Base-by-base conservation (phyloP, 306 rosid species). In the Cucurbita pepo region DNA sequence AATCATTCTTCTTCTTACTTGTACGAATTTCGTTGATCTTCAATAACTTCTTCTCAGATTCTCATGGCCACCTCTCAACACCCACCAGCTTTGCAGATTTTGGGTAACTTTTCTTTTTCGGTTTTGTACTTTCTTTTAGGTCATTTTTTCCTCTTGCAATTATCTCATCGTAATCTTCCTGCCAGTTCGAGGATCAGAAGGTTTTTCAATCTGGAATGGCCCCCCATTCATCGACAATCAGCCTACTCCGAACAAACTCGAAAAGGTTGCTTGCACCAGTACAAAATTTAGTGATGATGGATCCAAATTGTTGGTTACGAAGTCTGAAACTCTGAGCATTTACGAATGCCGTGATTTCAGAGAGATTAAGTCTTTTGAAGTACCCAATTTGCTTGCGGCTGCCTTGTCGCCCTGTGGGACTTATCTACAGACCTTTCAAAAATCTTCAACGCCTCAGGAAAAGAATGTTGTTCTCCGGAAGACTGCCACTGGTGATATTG, bases 251-350 rank as follows among this genome's bases (percentile, higher is more conserved):
- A 88, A 86, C 38, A 65, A 65, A 85, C 91, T 87, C 63, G 94
- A 87, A 15, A 88, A 88, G 38, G 79, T 83, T 61, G 52, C 83
- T 63, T 90, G 97, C 76, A 7, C 58, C 7, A 90, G 37, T 51
- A 80, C 94, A 0, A 90, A 86, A 69, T 93, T 86, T 84, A 82
- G 93, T 34, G 96, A 88, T 58, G 79, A 88, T 80, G 98, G 98
- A 47, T 88, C 94, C 8, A 80, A 40, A 75, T 85, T 93, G 37
- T 62, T 90, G 89, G 91, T 88, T 53, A 73, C 79, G 43, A 93
- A 90, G 74, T 52, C 96, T 51, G 88, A 87, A 69, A 79, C 85
- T 10, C 72, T 90, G 63, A 77, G 69, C 55, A 54, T 93, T 0
- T 82, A 85, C 69, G 91, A 93, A 62, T 87, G 88, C 77, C 63